Conservation (phyloP, 805 yeast genomes). For the Candida boleticola region DNA sequence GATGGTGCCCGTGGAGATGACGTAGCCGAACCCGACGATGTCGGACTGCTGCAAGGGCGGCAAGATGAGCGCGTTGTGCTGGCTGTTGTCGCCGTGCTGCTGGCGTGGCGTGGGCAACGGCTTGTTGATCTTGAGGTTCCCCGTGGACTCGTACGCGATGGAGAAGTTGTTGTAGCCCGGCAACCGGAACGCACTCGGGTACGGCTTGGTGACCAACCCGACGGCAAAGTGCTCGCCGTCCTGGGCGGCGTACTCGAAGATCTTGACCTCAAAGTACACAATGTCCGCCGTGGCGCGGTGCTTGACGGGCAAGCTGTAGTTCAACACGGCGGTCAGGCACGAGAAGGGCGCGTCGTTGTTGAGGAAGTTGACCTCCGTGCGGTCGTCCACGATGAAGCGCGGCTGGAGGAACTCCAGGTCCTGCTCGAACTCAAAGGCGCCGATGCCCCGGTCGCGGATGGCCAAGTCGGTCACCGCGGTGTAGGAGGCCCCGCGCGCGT, state of each 20-base stretch:
- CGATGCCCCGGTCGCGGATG: conserved; percentile 36
- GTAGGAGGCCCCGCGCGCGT: conserved; percentile 32
- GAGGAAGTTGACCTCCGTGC: conserved; percentile 34
- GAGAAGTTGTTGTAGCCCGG: conserved; percentile 76
- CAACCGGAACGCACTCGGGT: conserved; percentile 62
- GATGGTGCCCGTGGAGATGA: conserved; percentile 45
- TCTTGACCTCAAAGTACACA: conserved; percentile 61
- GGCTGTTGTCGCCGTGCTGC: conserved; percentile 41
- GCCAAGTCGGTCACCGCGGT: conserved; percentile 26
- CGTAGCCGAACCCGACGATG: conserved; percentile 55
- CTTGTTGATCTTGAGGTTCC: conserved; percentile 63
- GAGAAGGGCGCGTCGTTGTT: conserved; percentile 39
- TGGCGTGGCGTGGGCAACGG: conserved; percentile 53
- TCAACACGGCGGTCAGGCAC: conserved; percentile 38
- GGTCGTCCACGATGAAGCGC: conserved; percentile 37
- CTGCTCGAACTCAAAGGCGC: conserved; percentile 40
- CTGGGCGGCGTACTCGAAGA: conserved; percentile 28
- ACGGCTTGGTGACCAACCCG: conserved; percentile 70
- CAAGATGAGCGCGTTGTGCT: conserved; percentile 43
- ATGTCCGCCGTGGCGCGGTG: conserved; percentile 33
- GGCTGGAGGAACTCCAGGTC: conserved; percentile 30
- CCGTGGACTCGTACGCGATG: conserved; percentile 71
- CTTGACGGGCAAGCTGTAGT: conserved; percentile 37
- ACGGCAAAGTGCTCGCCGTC: conserved; percentile 47
- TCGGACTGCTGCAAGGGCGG: conserved; percentile 55